Conservation (phyloP, 2,329 filamentous ascomycete genomes). For the Aurifilum marmelostoma region DNA sequence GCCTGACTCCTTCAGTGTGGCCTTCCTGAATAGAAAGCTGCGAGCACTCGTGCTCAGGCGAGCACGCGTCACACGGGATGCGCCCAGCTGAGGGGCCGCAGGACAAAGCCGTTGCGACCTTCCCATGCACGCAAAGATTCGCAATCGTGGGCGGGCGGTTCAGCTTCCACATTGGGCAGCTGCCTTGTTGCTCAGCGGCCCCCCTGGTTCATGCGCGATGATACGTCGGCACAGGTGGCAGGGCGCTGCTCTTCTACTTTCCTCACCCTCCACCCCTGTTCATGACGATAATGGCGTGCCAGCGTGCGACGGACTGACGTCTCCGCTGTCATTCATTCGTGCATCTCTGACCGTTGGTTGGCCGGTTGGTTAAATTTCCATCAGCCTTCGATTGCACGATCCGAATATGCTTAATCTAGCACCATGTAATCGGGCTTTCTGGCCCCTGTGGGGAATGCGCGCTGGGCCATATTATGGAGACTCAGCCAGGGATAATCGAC, state of each 20-base stretch:
- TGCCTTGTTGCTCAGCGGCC: not conserved
- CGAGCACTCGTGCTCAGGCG: not conserved
- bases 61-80: not conserved
- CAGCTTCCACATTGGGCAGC: constrained; percentile 17
- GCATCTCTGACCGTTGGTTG: not conserved
- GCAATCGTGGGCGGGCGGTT: not conserved
- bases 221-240: constrained; percentile 6
- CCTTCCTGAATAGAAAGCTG: constrained; percentile 2
- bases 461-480: not conserved
- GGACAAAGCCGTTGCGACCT: not conserved
- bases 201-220: constrained; percentile 4
- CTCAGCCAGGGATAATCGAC: not conserved
- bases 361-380: not conserved
- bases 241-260: not conserved
- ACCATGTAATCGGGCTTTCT: not conserved
- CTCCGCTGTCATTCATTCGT: not conserved
- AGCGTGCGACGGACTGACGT: not conserved
- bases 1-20: not conserved
- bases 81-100: not conserved
- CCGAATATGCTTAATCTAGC: not conserved
- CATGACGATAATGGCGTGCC: not conserved
- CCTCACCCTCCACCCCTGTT: not conserved
- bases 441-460: not conserved
- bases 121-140: constrained; percentile 13
- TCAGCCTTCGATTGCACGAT: not conserved